A percentile compares a stretch with the other conserved stretches of the same genome.
These are phyloP conservation scores for Aspergillus sp. DNA, from an alignment of 2,329 filamentous ascomycete genomes.

Conservation along the genomic window DNA sequence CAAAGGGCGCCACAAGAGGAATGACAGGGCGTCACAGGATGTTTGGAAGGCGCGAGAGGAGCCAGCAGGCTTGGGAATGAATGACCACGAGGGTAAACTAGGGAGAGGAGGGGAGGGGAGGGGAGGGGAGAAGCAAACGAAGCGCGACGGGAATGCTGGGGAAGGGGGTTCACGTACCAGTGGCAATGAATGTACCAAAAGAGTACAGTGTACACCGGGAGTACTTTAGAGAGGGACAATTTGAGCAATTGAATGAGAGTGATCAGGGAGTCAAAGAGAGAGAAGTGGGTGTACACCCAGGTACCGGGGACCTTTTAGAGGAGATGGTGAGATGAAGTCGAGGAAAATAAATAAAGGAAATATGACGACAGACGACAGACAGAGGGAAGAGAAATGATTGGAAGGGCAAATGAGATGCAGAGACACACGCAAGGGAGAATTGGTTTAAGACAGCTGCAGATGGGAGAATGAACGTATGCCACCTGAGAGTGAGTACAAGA, in stretches of 20 bases:
- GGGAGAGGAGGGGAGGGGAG: neutral
- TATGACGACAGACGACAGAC: neutral
- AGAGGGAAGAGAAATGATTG: neutral
- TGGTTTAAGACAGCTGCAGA: neutral
- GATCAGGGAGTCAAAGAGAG: conserved; percentile 14
- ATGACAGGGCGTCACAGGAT: neutral
- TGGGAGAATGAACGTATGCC: neutral
- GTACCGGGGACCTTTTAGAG: neutral
- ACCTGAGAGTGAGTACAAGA: neutral
- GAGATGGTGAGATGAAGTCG: conserved; percentile 1
- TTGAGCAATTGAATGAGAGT: neutral
- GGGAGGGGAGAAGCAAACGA: too few relatives aligned
- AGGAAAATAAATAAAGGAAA: neutral
- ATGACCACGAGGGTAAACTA: neutral
- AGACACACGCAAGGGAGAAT: neutral
- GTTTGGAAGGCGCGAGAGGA: neutral
- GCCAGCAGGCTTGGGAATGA: neutral
- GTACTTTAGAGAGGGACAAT: neutral
- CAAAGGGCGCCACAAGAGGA: neutral
- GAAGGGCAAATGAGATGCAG: neutral
- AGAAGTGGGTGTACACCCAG: neutral
- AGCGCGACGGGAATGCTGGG: neutral
- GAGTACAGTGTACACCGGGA: neutral
- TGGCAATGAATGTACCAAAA: neutral
- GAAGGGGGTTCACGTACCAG: too few relatives aligned